A percentile compares a stretch with the other conserved stretches of the same genome.
Conservation (phyloP, 345 rosid genomes). For the Linum lewisii region DNA sequence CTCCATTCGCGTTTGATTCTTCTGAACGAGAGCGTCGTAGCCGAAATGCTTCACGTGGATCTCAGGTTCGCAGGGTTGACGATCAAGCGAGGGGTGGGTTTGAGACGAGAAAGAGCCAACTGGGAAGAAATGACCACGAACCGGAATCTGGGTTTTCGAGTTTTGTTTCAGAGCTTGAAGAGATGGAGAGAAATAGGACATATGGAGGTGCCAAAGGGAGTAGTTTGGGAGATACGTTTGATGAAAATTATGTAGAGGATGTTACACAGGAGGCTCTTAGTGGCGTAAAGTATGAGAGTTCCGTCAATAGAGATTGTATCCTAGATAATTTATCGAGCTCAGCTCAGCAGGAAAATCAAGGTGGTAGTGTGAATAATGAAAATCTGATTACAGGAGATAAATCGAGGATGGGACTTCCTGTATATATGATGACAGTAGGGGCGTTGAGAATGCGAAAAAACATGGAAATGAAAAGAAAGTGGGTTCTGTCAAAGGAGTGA, state of each 20-base stretch:
- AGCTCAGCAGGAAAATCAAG: background rate
- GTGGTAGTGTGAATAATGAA: slow-evolving; percentile 3
- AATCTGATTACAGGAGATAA: slow-evolving; percentile 2
- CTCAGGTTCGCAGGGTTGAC: background rate
- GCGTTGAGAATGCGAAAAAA: slow-evolving; percentile 11
- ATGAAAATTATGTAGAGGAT: background rate
- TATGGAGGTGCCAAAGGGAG: background rate
- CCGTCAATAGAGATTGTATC: background rate
- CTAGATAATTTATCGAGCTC: background rate
- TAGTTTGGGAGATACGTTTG: background rate
- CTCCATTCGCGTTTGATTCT: background rate
- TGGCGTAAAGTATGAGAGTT: background rate
- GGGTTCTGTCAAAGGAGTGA: slow-evolving; percentile 8
- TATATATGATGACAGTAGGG: slow-evolving; percentile 10
- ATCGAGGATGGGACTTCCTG: slow-evolving; percentile 10
- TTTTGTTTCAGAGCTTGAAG: background rate
- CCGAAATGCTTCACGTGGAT: background rate
- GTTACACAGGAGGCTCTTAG: too few species aligned
- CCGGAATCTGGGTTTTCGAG: background rate
- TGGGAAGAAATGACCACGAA: background rate
- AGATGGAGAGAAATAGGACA: background rate
- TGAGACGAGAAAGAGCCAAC: background rate
- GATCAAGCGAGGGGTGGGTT: background rate
- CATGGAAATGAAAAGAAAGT: slow-evolving; percentile 7
- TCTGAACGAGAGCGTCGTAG: background rate